Evolutionary conservation across 495 filamentous ascomycete species (phyloP), one percentile per base, ranked within the genome.

Genomic region (Ascobolus immersus): DNA sequence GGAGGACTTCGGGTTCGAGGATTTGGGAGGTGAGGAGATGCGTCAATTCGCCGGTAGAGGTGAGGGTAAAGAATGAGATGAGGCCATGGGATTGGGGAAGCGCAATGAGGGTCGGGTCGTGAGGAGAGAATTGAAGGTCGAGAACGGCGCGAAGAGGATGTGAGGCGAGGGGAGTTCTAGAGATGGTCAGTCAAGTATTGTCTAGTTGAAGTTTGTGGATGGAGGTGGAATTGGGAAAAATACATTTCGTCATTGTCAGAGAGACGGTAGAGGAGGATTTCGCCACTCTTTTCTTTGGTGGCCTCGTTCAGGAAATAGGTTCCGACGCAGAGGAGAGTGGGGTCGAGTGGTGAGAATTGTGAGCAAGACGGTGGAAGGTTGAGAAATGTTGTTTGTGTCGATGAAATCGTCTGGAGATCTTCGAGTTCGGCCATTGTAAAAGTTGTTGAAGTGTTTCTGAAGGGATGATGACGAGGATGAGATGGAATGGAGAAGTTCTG

Each of bases 341-440:
- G 65, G 23, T 66, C 44, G 4, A 51, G 45, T 0, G 73, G 74
- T 34, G 68, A 74, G 49, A 90, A 84, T 39, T 81, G 73, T 10
- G 92, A 56, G 49, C 80, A 92, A 48, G 77, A 79, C 2, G 82
- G 82, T 8, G 77, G 81, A 18, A 62, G 52, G 34, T 67, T 57
- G 11, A 41, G 32, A 24, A 34, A 36, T n/a, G n/a, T n/a, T n/a
- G n/a, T n/a, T n/a, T n/a, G n/a, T n/a, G n/a, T n/a, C n/a, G n/a
- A n/a, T n/a, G n/a, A n/a, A n/a, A n/a, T n/a, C n/a, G n/a, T n/a
- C n/a, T n/a, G n/a, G n/a, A n/a, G n/a, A n/a, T n/a, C n/a, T n/a
- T n/a, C n/a, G n/a, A n/a, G n/a, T n/a, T n/a, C n/a, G n/a, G n/a
- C n/a, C n/a, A n/a, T n/a, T n/a, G n/a, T n/a, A n/a, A n/a, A n/a